Conservation (phyloP, 768 basidiomycete species). For the Scleroderma citrinum region DNA sequence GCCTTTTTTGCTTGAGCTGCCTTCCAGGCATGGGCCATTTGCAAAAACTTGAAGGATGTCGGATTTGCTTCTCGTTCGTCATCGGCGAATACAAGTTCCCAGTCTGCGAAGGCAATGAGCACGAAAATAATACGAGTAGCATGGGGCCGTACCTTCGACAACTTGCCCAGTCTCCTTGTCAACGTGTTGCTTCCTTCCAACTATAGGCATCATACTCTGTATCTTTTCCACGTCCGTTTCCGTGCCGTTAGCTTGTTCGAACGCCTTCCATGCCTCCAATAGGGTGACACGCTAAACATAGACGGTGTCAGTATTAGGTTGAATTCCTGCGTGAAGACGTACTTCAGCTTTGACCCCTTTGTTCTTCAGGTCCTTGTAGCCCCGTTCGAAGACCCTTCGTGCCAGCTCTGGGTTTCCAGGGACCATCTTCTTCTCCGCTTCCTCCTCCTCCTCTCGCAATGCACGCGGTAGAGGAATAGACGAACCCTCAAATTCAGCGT, state of each 20-base stretch:
- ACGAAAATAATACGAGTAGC: not conserved
- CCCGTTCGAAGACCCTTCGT: conserved; percentile 77
- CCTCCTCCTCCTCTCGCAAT: conserved; percentile 60
- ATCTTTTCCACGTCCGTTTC: conserved; percentile 74
- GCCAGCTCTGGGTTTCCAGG: conserved; percentile 69
- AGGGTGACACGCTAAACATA: conserved; percentile 74
- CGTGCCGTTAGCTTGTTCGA: conserved; percentile 78
- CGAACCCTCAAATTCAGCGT: conserved; percentile 87
- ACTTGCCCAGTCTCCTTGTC: conserved; percentile 81
- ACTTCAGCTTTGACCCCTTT: conserved; percentile 88
- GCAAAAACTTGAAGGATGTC: conserved; percentile 90
- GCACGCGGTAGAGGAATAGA: conserved; percentile 60
- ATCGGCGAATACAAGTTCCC: conserved; percentile 94
- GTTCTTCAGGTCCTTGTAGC: conserved; percentile 79
- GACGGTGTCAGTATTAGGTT: conserved; percentile 1
- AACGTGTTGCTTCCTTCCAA: conserved; percentile 76
- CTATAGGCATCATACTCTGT: conserved; percentile 88
- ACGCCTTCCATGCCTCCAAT: conserved; percentile 92
- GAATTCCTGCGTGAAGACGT: conserved; percentile 16
- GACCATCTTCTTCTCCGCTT: conserved; percentile 53
- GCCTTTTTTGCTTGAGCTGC: conserved; percentile 41
- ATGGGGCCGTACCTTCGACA: conserved; percentile 62
- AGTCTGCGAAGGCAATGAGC: conserved; percentile 48
- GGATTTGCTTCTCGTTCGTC: conserved; percentile 94
- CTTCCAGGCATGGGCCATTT: conserved; percentile 93